phyloP scores from a whole-genome alignment of 139 green algal species.

The Choricystis sp. region DNA sequence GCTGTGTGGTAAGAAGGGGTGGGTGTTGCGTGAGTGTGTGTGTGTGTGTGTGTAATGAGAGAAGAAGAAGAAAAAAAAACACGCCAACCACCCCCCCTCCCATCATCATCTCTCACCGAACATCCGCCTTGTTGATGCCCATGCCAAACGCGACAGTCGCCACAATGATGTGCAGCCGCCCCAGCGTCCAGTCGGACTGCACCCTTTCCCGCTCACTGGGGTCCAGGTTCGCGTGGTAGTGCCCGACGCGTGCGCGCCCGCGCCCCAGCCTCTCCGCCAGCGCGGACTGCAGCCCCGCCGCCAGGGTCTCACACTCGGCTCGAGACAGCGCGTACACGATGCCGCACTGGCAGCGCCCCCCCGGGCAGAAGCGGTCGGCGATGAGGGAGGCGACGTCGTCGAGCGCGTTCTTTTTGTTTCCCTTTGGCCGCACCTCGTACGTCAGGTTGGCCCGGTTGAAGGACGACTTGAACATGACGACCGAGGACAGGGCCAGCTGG shows the following conservation, averaged over 20 bases:
- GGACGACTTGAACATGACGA: conserved; percentile 62
- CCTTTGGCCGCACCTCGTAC: conserved; percentile 62
- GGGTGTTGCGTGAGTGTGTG: too few species aligned
- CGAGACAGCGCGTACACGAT: conserved; percentile 89
- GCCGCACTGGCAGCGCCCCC: conserved; percentile 38
- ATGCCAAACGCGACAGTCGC: conserved; percentile 89
- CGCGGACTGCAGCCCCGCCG: conserved; percentile 30
- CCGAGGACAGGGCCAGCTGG: conserved; percentile 30
- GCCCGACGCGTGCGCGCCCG: conserved; percentile 8
- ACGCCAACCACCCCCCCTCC: too few species aligned
- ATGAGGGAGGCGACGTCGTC: conserved; percentile 39
- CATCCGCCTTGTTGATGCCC: conserved; percentile 61
- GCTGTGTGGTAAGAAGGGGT: too few species aligned
- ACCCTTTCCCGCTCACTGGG: conserved; percentile 46
- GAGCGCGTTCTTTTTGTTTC: conserved; percentile 37
- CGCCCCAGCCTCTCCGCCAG: conserved; percentile 7
- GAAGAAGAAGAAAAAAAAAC: too few species aligned
- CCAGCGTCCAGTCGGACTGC: conserved; percentile 66
- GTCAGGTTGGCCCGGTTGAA: conserved; percentile 90
- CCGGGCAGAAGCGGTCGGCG: conserved; percentile 17
- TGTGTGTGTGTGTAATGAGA: too few species aligned
- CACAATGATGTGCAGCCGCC: conserved; percentile 49
- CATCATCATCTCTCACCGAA: too few species aligned
- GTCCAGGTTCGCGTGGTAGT: conserved; percentile 68
- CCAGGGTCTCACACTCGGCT: conserved; percentile 62